Evolutionary conservation across 192 early-diverging fungal species (phyloP), one percentile per base, ranked within the genome.

Genomic region (Umbelopsis sp.): DNA sequence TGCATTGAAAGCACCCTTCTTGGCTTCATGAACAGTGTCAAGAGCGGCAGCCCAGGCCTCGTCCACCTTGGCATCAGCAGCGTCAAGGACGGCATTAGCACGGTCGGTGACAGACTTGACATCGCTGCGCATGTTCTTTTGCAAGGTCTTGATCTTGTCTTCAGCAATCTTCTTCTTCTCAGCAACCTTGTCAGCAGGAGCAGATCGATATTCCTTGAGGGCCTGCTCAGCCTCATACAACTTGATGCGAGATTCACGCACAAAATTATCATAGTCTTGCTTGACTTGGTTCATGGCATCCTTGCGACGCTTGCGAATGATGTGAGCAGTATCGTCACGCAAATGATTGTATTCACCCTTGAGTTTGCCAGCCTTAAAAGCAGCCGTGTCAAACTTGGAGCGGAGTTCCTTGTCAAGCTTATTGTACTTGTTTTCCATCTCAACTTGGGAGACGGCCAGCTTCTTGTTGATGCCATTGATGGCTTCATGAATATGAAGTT

Each of bases 91-190:
- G 6, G 64, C 58, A 20, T 71, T 45, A 16, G 71, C 76, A n/a
- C 33, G 33, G 2, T 72, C 67, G 35, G 71, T 71, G 16, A 75
- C 71, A 10, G 44, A 30, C 20, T 79, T 49, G 23, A 64, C 44
- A n/a, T 46, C 51, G 12, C 50, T 23, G 16, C 35, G 13, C 4
- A 77, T 41, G 58, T 47, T 50, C 10, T 78, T 61, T 47, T 78
- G 23, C 44, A 73, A 52, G 11, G 58, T 27, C 13, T 78, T 50
- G 44, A 73, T 66, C 22, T 25, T 64, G n/a, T 72, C 53, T 48
- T 74, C 46, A 44, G 68, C 68, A 25, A 55, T 22, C 1, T 45
- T 41, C 50, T 78, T 71, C 67, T 64, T 61, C 18, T 72, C 69
- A 10, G 71, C 61, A 4, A 66, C 67, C 33, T 46, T 79, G 12